A percentile compares a stretch with the other conserved stretches of the same genome.
These are phyloP conservation scores for Botrytis pseudocinerea DNA, from an alignment of 2,329 filamentous ascomycete species.

Conservation along the genomic window DNA sequence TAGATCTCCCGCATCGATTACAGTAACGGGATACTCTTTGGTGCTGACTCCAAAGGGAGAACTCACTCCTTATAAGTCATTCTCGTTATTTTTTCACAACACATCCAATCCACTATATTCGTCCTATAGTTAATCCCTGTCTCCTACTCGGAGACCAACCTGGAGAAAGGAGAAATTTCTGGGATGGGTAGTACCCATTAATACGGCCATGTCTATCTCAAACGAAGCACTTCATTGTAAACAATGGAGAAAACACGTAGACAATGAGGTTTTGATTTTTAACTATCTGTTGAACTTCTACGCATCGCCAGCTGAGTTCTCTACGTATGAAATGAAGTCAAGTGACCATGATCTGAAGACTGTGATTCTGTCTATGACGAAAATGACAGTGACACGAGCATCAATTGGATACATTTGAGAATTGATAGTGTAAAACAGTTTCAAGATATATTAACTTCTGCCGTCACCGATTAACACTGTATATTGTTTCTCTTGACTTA, in stretches of 20 bases:
- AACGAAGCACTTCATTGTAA: not conserved
- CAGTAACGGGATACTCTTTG: not conserved
- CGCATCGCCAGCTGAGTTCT: not conserved
- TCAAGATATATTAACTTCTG: not conserved
- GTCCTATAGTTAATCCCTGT: accelerated
- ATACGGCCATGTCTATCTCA: not conserved
- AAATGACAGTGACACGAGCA: not conserved
- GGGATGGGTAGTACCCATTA: not conserved
- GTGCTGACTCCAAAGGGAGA: not conserved
- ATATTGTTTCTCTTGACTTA: not conserved
- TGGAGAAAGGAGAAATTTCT: not conserved
- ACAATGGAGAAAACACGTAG: no score
- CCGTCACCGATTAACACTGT: not conserved
- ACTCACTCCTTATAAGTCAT: not conserved
- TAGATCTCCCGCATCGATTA: not conserved
- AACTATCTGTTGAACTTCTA: not conserved
- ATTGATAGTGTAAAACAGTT: not conserved
- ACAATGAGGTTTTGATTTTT: not conserved
- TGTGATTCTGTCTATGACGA: not conserved
- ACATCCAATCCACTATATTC: accelerated
- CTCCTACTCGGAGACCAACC: not conserved
- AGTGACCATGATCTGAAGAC: not conserved
- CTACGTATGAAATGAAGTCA: not conserved
- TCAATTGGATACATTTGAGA: not conserved
- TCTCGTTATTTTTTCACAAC: accelerated